These are phyloP conservation scores for Lyophyllum semitale DNA, from an alignment of 768 basidiomycete species.

Conservation along the genomic window DNA sequence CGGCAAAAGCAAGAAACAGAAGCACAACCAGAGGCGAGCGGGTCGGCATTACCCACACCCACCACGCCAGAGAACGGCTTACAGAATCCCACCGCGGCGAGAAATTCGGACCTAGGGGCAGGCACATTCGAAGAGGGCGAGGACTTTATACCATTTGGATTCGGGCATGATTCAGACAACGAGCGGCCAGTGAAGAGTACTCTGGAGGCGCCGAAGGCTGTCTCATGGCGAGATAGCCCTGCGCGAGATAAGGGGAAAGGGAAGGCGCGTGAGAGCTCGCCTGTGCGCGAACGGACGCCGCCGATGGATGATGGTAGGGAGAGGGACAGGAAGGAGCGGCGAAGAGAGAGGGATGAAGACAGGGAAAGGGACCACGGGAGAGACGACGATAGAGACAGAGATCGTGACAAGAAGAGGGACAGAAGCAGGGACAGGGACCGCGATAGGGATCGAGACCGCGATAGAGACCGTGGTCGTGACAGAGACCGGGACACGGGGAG, in stretches of 20 bases:
- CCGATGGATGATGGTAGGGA: slow-evolving; percentile 1
- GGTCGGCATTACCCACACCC: background rate
- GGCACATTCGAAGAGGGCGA: slow-evolving; percentile 29
- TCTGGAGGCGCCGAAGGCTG: background rate
- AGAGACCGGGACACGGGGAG: too few species aligned
- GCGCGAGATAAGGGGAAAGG: slow-evolving; percentile 16
- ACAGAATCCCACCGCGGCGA: background rate
- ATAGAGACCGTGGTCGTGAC: slow-evolving; percentile 11
- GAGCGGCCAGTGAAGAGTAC: background rate
- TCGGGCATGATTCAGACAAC: slow-evolving; percentile 11
- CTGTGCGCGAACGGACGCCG: background rate
- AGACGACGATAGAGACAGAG: slow-evolving; percentile 10
- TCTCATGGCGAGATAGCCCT: background rate
- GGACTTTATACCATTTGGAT: slow-evolving; percentile 29
- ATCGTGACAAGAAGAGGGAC: background rate
- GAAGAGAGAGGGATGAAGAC: slow-evolving; percentile 21
- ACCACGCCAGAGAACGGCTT: background rate
- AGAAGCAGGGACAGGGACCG: slow-evolving; percentile 10
- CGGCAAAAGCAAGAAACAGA: slow-evolving; percentile 14
- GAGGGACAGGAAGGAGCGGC: slow-evolving; percentile 14
- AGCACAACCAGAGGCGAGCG: slow-evolving; percentile 2
- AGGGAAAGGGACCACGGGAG: slow-evolving; percentile 24
- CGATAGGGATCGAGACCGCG: slow-evolving; percentile 21
- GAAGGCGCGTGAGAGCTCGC: slow-evolving; percentile 9
- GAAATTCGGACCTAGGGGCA: background rate